Conservation (phyloP, 345 rosid species). For the Lepidium didymum region DNA sequence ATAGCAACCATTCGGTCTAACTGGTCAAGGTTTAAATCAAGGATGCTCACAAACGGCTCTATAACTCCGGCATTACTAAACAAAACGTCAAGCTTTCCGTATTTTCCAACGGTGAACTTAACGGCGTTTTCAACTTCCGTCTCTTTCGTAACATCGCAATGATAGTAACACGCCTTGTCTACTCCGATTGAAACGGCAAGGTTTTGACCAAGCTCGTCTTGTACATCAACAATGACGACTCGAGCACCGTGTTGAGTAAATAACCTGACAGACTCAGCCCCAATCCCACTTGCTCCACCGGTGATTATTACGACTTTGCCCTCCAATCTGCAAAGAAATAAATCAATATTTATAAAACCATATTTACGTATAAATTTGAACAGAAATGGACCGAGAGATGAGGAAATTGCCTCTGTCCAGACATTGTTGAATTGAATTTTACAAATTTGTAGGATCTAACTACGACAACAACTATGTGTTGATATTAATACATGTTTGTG, state of each 20-base stretch:
- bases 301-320: constrained; percentile 84
- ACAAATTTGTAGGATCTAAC: not conserved
- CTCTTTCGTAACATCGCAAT: constrained; percentile 80
- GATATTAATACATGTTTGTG: constrained; percentile 3
- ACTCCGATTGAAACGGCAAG: constrained; percentile 38
- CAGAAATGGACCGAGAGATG: not conserved
- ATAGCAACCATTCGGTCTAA: constrained; percentile 54
- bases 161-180: constrained; percentile 43
- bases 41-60: constrained; percentile 48
- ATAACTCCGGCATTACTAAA: constrained; percentile 84
- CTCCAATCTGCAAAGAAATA: constrained; percentile 44
- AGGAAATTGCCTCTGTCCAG: constrained; percentile 10
- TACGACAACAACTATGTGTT: not conserved
- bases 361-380: not conserved
- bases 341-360: not conserved
- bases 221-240: constrained; percentile 65
- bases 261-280: constrained; percentile 59
- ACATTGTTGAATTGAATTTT: constrained; percentile 13
- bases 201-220: constrained; percentile 53
- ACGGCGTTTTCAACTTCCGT: constrained; percentile 63
- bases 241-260: constrained; percentile 62
- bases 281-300: constrained; percentile 92
- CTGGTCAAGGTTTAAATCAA: constrained; percentile 47
- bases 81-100: constrained; percentile 62
- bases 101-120: constrained; percentile 36